These are phyloP conservation scores for Botrytis fragariae DNA, from an alignment of 2,329 filamentous ascomycete species.

Conservation along the genomic window DNA sequence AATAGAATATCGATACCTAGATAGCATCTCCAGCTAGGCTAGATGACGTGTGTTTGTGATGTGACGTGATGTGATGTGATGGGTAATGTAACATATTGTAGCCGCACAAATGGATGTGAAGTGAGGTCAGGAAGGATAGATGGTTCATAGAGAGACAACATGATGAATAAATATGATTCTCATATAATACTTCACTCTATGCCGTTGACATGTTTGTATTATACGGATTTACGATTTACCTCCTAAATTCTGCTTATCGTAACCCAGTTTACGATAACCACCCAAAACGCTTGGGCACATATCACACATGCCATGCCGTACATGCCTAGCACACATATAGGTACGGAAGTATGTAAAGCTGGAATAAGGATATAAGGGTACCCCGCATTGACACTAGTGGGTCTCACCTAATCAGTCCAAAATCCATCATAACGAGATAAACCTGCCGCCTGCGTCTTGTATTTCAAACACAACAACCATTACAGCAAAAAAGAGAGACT, in stretches of 20 bases:
- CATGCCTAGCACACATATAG: background rate
- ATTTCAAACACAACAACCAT: background rate
- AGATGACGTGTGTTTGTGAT: background rate
- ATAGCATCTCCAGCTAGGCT: background rate
- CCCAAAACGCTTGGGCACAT: background rate
- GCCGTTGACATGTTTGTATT: background rate
- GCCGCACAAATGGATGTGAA: background rate
- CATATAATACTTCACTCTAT: background rate
- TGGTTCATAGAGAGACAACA: background rate
- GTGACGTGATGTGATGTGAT: background rate
- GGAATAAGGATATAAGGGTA: background rate
- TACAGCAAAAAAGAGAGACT: background rate
- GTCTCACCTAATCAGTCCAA: background rate
- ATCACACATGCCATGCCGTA: background rate
- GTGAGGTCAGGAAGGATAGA: too few species aligned
- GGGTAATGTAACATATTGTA: background rate
- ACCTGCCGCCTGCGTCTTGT: background rate
- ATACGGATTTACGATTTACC: background rate
- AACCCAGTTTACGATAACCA: background rate
- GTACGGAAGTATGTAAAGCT: background rate
- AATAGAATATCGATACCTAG: background rate
- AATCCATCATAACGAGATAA: background rate
- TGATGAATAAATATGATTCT: background rate
- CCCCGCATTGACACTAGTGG: constrained; percentile 8
- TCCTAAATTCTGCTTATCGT: background rate